Conservation (phyloP, 768 basidiomycete species). For the Cyclocybe aegerita region DNA sequence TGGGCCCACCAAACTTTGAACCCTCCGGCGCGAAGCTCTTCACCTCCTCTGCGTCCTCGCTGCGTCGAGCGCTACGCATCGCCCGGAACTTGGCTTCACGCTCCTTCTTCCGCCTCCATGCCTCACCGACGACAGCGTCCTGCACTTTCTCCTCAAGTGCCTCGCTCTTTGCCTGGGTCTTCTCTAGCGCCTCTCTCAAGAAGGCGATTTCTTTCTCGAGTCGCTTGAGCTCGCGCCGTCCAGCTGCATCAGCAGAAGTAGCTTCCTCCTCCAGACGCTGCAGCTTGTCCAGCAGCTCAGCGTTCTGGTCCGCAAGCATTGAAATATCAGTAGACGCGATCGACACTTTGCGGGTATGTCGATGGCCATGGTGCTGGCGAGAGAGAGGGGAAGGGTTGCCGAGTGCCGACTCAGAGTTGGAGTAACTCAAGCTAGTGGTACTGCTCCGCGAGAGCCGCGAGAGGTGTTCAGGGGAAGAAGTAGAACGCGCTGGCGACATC, state of each 20-base stretch:
- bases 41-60: conserved; percentile 30
- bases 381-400: conserved; percentile 1
- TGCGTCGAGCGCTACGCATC: conserved; percentile 40
- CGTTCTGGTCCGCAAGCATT: conserved; percentile 78
- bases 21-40: conserved; percentile 66
- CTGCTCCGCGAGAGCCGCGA: conserved; percentile 22
- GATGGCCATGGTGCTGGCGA: conserved; percentile 20
- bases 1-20: conserved; percentile 36
- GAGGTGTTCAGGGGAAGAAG: conserved; percentile 36
- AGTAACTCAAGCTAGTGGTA: conserved; percentile 29
- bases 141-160: conserved; percentile 71
- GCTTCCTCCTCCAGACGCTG: conserved; percentile 77
- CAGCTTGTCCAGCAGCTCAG: conserved; percentile 73
- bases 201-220: conserved; percentile 80
- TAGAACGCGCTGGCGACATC: conserved; percentile 36
- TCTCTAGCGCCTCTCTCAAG: conserved; percentile 74
- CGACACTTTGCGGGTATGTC: conserved; percentile 51
- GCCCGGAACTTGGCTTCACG: conserved; percentile 55
- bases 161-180: conserved; percentile 66
- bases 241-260: conserved; percentile 59
- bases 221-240: conserved; percentile 65
- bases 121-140: conserved; percentile 41
- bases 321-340: conserved; percentile 70
- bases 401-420: conserved; percentile 28
- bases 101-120: conserved; percentile 46